Percentiles rank a stretch among this genome's conserved stretches.
phyloP scores from a whole-genome alignment of 2,329 filamentous ascomycete species.

The Ambrosiella xylebori region DNA sequence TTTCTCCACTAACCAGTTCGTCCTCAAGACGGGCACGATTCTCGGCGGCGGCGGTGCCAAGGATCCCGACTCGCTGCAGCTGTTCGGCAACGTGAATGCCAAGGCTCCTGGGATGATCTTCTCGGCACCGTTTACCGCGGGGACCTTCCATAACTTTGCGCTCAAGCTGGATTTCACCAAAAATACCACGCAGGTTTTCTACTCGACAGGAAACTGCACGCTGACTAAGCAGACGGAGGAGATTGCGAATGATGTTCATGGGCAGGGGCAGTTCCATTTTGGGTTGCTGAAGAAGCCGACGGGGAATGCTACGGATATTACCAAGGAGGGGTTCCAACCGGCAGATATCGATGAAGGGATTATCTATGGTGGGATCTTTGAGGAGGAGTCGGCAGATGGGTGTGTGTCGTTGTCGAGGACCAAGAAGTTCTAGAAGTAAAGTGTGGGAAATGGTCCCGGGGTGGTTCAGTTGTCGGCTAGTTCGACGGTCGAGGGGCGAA shows the following conservation, averaged over 20 bases:
- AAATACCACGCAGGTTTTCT: conserved; percentile 39
- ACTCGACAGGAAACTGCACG: conserved; percentile 30
- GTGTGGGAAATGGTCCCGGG: neutral
- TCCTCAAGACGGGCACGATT: conserved; percentile 37
- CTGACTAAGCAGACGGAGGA: conserved; percentile 31
- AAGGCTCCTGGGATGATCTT: conserved; percentile 31
- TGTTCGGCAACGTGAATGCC: conserved; percentile 31
- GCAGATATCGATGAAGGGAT: conserved; percentile 33
- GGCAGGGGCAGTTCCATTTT: conserved; percentile 32
- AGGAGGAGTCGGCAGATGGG: conserved; percentile 29
- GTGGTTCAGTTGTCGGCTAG: neutral
- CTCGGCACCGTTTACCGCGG: conserved; percentile 30
- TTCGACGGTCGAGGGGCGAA: neutral
- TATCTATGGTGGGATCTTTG: conserved; percentile 34
- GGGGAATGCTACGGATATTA: conserved; percentile 26
- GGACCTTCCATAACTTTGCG: conserved; percentile 44
- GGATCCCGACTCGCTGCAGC: conserved; percentile 26
- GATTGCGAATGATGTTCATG: conserved; percentile 23
- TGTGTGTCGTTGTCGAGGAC: conserved; percentile 23
- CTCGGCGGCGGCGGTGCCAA: conserved; percentile 21
- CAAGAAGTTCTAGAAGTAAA: conserved; percentile 1
- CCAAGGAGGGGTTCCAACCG: conserved; percentile 30
- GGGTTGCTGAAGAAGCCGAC: conserved; percentile 45
- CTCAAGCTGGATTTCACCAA: conserved; percentile 38
- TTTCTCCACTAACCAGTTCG: conserved; percentile 34